Evolutionary conservation across 306 rosid genomes (phyloP).

Genomic region (Elaeagnus macrophylla): DNA sequence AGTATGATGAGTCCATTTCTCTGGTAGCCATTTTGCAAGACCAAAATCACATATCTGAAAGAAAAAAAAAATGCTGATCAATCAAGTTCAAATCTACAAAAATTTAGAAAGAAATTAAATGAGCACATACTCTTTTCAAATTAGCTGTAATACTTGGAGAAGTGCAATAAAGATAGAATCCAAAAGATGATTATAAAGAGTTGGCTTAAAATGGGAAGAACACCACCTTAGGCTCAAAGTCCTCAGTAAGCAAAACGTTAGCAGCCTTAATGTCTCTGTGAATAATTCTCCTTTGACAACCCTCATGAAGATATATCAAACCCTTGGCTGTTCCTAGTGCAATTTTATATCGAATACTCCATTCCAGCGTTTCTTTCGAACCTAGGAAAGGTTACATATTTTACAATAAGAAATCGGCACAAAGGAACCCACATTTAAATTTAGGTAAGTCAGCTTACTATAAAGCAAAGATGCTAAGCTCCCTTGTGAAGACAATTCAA

Average conservation of each 20-base stretch:
- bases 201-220: background rate
- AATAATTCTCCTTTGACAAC: slow-evolving; percentile 84
- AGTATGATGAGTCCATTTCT: slow-evolving; percentile 85
- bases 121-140: background rate
- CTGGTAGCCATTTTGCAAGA: slow-evolving; percentile 94
- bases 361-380: slow-evolving; percentile 58
- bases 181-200: background rate
- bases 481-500: slow-evolving; percentile 72
- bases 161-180: background rate
- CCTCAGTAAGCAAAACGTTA: slow-evolving; percentile 74
- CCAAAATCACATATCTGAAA: slow-evolving; percentile 91
- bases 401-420: background rate
- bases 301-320: slow-evolving; percentile 78
- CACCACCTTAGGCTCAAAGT: slow-evolving; percentile 73
- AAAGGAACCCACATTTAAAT: background rate
- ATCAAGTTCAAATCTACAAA: background rate
- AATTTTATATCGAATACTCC: slow-evolving; percentile 74
- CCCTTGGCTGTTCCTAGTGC: slow-evolving; percentile 80
- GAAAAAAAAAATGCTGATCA: slow-evolving; percentile 1
- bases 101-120: background rate
- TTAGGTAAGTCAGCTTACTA: slow-evolving; percentile 30
- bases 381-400: slow-evolving; percentile 26
- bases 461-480: slow-evolving; percentile 81
- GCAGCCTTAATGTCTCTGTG: slow-evolving; percentile 98
- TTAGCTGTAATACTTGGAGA: background rate